A percentile compares a stretch with the other conserved stretches of the same genome.
Evolutionary conservation across 441 rosid genomes (phyloP).

Genomic region (Syzygium syzygioides): DNA sequence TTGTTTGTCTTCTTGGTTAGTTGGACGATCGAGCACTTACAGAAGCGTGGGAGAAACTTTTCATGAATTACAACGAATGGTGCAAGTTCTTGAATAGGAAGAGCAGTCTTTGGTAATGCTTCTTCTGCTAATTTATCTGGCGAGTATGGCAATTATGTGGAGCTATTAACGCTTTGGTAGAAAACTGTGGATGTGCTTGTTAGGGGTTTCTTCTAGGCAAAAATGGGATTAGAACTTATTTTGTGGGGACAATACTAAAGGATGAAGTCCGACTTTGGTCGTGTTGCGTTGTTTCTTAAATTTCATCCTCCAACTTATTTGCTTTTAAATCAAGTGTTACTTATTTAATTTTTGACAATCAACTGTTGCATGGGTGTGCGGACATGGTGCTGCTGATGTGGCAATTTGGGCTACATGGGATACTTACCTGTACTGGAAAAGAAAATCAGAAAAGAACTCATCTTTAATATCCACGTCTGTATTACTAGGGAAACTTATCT

Average conservation of each 20-base stretch:
- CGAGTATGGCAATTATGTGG: background rate
- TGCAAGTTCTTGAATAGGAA: slow-evolving; percentile 90
- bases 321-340: background rate
- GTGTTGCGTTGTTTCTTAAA: background rate
- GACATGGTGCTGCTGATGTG: background rate
- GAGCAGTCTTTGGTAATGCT: slow-evolving; percentile 87
- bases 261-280: background rate
- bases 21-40: slow-evolving; percentile 92
- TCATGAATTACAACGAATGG: slow-evolving; percentile 94
- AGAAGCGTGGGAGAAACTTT: slow-evolving; percentile 92
- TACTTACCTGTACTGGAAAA: background rate
- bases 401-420: background rate
- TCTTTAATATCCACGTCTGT: background rate
- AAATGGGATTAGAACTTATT: background rate
- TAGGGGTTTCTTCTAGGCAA: background rate
- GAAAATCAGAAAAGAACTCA: background rate
- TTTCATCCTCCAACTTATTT: background rate
- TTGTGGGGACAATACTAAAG: background rate
- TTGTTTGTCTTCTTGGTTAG: slow-evolving; percentile 23
- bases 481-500: background rate
- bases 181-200: background rate
- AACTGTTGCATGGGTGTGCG: background rate
- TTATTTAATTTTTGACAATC: background rate
- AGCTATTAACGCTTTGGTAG: background rate
- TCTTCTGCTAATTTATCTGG: background rate